These are phyloP conservation scores for Myxozyma geophila DNA, from an alignment of 805 yeast genomes.

Conservation along the genomic window DNA sequence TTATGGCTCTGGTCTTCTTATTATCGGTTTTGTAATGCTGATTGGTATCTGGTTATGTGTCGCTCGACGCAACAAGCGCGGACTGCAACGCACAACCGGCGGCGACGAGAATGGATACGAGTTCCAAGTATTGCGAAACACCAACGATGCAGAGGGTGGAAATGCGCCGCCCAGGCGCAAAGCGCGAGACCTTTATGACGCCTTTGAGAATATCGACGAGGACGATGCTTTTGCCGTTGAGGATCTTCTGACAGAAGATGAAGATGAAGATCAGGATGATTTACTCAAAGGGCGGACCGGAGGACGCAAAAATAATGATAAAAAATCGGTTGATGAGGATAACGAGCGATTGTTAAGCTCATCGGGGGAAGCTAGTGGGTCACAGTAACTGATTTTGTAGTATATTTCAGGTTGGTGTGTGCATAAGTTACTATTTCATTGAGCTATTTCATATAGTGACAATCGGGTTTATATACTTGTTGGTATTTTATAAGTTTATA, in stretches of 20 bases:
- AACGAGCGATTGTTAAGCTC: constrained; percentile 14
- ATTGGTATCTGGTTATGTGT: constrained; percentile 49
- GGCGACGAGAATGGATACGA: constrained; percentile 61
- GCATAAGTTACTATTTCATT: neutral
- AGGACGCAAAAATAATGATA: constrained; percentile 7
- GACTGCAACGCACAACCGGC: constrained; percentile 44
- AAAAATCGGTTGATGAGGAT: constrained; percentile 12
- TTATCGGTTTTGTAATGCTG: constrained; percentile 50
- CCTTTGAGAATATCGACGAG: constrained; percentile 36
- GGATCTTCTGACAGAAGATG: constrained; percentile 28
- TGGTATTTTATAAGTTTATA: neutral
- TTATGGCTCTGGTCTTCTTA: constrained; percentile 51
- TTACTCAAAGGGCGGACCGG: constrained; percentile 8
- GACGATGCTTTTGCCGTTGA: constrained; percentile 35
- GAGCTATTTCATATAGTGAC: no score
- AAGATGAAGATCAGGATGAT: constrained; percentile 28
- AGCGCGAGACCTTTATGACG: constrained; percentile 35
- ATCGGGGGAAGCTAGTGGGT: constrained; percentile 14
- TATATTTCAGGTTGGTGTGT: neutral
- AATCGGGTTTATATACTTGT: no score
- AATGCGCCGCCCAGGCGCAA: constrained; percentile 21
- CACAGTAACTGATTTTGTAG: neutral
- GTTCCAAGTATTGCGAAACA: constrained; percentile 59
- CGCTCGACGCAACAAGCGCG: constrained; percentile 44
- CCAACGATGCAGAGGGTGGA: neutral